Percentiles rank a stretch among this genome's conserved stretches.
Conservation (phyloP, 129 eudicot species). For the Daucus carota region DNA sequence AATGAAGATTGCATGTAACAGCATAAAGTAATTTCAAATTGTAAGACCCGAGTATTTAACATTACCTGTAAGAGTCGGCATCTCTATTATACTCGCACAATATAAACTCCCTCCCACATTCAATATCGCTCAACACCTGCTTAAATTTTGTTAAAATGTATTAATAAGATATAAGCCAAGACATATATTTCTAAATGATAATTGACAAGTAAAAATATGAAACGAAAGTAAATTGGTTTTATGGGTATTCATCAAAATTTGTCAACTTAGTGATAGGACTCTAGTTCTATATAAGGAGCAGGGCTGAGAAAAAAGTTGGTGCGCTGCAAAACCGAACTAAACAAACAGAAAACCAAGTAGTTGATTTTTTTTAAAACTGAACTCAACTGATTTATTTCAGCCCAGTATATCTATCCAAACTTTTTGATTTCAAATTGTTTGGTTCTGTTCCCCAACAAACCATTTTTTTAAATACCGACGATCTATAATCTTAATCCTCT, state of each 20-base stretch:
- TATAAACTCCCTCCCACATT: constrained; percentile 74
- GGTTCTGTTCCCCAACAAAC: no score
- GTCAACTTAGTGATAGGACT: not conserved
- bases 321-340: no score
- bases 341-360: no score
- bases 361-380: no score
- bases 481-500: no score
- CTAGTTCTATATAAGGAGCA: not conserved
- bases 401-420: no score
- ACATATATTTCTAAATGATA: not conserved
- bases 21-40: not conserved
- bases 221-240: not conserved
- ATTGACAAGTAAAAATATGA: not conserved
- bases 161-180: no score
- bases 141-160: constrained; percentile 11
- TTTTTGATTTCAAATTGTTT: no score
- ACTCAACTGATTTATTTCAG: no score
- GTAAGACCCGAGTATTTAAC: not conserved
- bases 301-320: no score
- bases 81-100: constrained; percentile 96
- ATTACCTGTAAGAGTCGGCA: constrained; percentile 92
- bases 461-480: no score
- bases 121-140: constrained; percentile 83
- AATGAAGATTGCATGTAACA: not conserved
- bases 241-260: not conserved